Conservation (phyloP, 768 basidiomycete genomes). For the Auriscalpium orientale region DNA sequence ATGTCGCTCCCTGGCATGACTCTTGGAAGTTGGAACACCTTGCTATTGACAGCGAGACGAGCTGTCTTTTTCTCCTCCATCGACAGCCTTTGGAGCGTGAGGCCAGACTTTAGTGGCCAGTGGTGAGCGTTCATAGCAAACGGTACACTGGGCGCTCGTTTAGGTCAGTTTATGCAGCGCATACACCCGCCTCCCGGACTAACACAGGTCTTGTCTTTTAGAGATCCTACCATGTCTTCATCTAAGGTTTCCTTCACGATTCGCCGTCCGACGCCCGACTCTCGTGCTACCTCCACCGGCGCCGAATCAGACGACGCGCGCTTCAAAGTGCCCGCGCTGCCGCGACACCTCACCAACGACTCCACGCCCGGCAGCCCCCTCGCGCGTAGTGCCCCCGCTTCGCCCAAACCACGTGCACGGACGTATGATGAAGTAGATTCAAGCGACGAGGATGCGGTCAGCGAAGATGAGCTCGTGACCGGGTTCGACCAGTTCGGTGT, state of each 20-base stretch:
- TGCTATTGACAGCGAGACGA: too few species aligned
- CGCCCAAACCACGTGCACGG: constrained; percentile 30
- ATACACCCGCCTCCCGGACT: too few species aligned
- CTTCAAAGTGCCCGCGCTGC: constrained; percentile 57
- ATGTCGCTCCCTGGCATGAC: too few species aligned
- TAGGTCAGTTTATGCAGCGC: too few species aligned
- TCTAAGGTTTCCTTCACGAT: constrained; percentile 76
- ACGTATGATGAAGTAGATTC: constrained; percentile 39
- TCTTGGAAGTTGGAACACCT: too few species aligned
- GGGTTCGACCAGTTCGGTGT: constrained; percentile 67
- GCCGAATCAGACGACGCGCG: constrained; percentile 47
- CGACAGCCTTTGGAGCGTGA: too few species aligned
- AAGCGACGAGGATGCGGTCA: constrained; percentile 48
- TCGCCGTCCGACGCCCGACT: constrained; percentile 66
- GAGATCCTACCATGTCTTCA: neutral
- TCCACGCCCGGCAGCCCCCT: constrained; percentile 49
- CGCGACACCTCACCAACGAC: constrained; percentile 40
- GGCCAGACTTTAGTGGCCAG: too few species aligned
- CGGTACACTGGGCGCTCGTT: too few species aligned
- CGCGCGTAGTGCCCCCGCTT: constrained; percentile 39
- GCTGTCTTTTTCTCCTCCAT: too few species aligned
- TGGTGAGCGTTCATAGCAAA: too few species aligned
- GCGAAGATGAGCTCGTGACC: constrained; percentile 61
- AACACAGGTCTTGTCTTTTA: too few species aligned
- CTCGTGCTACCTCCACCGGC: constrained; percentile 55